Base-by-base conservation (phyloP, 2,329 filamentous ascomycete species). In the Tolypocladium tundrense region DNA sequence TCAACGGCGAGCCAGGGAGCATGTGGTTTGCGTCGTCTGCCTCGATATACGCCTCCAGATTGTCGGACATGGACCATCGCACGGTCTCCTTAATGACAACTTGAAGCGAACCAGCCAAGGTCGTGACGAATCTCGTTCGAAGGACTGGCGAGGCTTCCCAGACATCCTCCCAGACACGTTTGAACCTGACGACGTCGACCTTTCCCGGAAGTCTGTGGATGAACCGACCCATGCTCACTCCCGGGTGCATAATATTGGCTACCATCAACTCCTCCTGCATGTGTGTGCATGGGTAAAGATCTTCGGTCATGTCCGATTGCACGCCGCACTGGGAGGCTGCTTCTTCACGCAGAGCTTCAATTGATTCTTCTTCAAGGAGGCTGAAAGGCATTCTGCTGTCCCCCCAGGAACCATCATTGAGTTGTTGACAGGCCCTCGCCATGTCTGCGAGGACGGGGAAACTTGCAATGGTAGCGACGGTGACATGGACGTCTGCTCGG, bases 131-230 rank as follows among this genome's bases (percentile, higher is more conserved):
- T 21, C 54, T 48, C 6, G 54, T 56, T n/a, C 54, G 54, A 27
- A 56, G 35, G 21, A 56, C 39, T 13, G 54, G 43, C 2, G 54
- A 48, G 16, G 37, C 54, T 33, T 40, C 5, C 35, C 33, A 55
- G 19, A 60, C 48, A 35, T 10, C 11, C 27, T 61, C 58, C 69
- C 68, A 71, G 3, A 69, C 67, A 1, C 59, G 52, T 58, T 66
- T 64, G 60, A 71, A 69, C 4, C 53, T 55, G 9, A 40, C 54
- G 41, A 67, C 19, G 11, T 69, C 62, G 14, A 65, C 33, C 9
- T 65, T n/a, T 9, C 31, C 6, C 10, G 54, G 43, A 4, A 56
- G 27, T 11, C 2, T 56, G 54, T 56, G 43, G 31, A 51, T 56
- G n/a, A 56, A 56, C 1, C 54, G 42, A 19, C 54, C 54, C n/a